Conservation (phyloP, 352 stramenopile species). For the Globisporangium heterothallicum region DNA sequence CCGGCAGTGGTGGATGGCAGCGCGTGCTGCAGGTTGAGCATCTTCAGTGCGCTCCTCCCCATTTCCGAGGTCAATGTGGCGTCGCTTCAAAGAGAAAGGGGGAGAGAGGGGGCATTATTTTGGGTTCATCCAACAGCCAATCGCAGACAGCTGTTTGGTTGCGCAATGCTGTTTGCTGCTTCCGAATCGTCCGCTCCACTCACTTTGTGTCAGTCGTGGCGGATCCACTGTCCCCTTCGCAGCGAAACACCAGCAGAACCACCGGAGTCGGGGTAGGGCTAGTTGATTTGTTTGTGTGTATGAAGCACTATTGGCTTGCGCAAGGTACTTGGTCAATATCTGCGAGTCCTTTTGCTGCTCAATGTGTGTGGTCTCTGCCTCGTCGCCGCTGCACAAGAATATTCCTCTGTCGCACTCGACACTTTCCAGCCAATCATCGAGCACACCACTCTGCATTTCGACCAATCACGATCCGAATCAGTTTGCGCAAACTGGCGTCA, state of each 20-base stretch:
- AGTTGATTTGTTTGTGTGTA: background rate
- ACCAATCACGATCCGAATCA: background rate
- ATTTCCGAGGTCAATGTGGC: background rate
- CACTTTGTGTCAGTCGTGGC: background rate
- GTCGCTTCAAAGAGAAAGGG: background rate
- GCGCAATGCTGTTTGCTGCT: background rate
- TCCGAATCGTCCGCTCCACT: background rate
- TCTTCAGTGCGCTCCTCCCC: background rate
- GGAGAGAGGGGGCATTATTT: background rate
- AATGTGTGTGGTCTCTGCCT: background rate
- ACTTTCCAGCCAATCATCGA: background rate
- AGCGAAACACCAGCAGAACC: background rate
- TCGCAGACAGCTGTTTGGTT: no score
- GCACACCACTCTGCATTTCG: background rate
- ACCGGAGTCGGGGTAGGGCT: no score
- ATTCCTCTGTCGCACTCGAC: slow-evolving; percentile 3
- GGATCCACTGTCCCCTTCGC: background rate
- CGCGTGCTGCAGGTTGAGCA: background rate
- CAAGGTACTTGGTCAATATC: no score
- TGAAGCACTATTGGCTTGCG: background rate
- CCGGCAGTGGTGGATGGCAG: background rate
- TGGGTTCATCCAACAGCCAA: background rate
- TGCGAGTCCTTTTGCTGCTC: no score
- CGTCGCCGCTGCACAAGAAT: slow-evolving; percentile 3
- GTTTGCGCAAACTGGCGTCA: slow-evolving; percentile 8